Percentiles rank a stretch among this genome's conserved stretches.
These are phyloP conservation scores for Neofusicoccum umdonicola DNA, from an alignment of 2,329 filamentous ascomycete genomes.

Conservation along the genomic window DNA sequence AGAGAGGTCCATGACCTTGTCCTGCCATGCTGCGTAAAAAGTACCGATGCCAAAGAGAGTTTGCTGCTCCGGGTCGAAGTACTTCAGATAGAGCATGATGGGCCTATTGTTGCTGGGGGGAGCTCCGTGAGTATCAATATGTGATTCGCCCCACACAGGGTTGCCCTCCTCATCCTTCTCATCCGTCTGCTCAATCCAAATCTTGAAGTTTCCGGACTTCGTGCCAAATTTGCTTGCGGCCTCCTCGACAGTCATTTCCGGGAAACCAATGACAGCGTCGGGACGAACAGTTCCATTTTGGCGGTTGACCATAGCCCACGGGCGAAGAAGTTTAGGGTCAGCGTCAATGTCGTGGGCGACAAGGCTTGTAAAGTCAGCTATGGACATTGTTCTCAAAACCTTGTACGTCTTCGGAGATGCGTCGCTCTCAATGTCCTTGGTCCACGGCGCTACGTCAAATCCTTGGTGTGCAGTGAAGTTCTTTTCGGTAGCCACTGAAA, in stretches of 20 bases:
- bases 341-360: constrained; percentile 69
- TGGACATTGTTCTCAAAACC: constrained; percentile 69
- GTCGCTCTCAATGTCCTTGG: constrained; percentile 62
- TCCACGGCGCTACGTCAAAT: constrained; percentile 69
- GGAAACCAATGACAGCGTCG: constrained; percentile 79
- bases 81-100: constrained; percentile 88
- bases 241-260: constrained; percentile 66
- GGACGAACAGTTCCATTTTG: constrained; percentile 96
- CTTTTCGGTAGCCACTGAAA: constrained; percentile 76
- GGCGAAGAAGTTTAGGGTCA: constrained; percentile 68
- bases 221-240: constrained; percentile 67
- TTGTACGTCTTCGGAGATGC: constrained; percentile 72
- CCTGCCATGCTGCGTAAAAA: constrained; percentile 81
- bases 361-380: constrained; percentile 69
- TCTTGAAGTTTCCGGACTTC: constrained; percentile 65
- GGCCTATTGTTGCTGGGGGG: constrained; percentile 44
- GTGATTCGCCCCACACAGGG: constrained; percentile 67
- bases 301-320: constrained; percentile 98
- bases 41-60: constrained; percentile 74
- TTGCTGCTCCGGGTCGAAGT: constrained; percentile 79
- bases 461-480: constrained; percentile 79
- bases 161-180: constrained; percentile 69
- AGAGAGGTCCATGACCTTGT: constrained; percentile 82
- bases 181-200: constrained; percentile 78
- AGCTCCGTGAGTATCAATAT: constrained; percentile 56